phyloP scores from a whole-genome alignment of 768 basidiomycete genomes.

The Amanita rimosa region DNA sequence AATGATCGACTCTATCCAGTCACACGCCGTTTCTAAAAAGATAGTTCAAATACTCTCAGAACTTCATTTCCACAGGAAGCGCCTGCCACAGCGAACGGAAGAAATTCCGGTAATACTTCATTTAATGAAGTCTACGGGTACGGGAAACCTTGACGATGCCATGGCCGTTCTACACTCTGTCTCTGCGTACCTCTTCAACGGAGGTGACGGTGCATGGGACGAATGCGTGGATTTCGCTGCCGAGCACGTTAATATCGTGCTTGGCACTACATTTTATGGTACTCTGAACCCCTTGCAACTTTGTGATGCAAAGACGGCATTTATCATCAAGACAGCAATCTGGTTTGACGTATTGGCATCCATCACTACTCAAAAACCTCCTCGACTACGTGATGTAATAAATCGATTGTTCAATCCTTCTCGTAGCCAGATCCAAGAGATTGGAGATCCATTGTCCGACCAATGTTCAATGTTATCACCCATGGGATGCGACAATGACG shows the following conservation, averaged over 20 bases:
- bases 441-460: slow-evolving; percentile 11
- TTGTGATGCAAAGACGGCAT: slow-evolving; percentile 42
- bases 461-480: slow-evolving; percentile 66
- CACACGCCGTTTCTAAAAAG: not conserved
- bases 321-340: slow-evolving; percentile 74
- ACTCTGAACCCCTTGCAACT: slow-evolving; percentile 32
- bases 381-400: slow-evolving; percentile 47
- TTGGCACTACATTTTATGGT: slow-evolving; percentile 17
- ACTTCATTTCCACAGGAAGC: not conserved
- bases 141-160: slow-evolving; percentile 51
- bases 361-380: slow-evolving; percentile 49
- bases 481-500: slow-evolving; percentile 78
- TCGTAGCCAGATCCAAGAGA: slow-evolving; percentile 26
- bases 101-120: slow-evolving; percentile 2
- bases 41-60: slow-evolving; percentile 1
- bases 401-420: slow-evolving; percentile 42
- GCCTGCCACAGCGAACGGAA: slow-evolving; percentile 1
- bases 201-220: slow-evolving; percentile 62
- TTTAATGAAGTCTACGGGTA: not conserved
- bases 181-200: slow-evolving; percentile 68
- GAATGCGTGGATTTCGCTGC: slow-evolving; percentile 54
- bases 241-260: slow-evolving; percentile 36
- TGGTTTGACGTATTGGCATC: slow-evolving; percentile 85
- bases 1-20: not conserved
- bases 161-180: slow-evolving; percentile 71